Base-by-base conservation (phyloP, 331 rosid species). In the Acacia pycnantha region DNA sequence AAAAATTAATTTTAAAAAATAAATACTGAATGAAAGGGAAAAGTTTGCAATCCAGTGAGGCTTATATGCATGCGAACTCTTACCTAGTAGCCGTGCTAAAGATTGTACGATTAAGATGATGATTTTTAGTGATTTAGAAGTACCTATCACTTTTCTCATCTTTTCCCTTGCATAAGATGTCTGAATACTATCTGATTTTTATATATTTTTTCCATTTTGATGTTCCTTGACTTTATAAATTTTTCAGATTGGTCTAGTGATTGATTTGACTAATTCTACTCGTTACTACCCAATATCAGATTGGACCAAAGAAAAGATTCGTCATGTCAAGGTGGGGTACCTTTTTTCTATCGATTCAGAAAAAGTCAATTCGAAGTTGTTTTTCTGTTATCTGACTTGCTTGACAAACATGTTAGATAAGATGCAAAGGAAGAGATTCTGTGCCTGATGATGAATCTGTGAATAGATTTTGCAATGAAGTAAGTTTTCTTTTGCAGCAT, bases 221-320 rank as follows among this genome's bases (percentile, higher is more conserved):
- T 79, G 74, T 76, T 77, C 76, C 81, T 62, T 83, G 59, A 84
- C 87, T 82, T 44, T 33, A 77, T 26, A 54, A 54, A 82, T 70
- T 85, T 89, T 88, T 85, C 99, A 95, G 99, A 92, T 95, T 78
- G 99, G 99, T 90, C 85, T 95, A 76, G 99, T 95, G 90, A 90
- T 95, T 84, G 99, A 95, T 88, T 75, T 95, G 91, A 88, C 99
- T 51, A 95, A 95, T 80, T 90, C 97, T 53, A 83, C 87, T 35
- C 97, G 98, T 81, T 95, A 93, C 85, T 95, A 95, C 85, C 85
- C 87, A 65, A 56, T 89, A 73, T 67, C 90, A 77, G 99, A 95
- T 80, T 91, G 96, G 91, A 95, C 87, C 84, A 86, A 84, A 83
- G 99, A 93, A 87, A 97, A 97, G 78, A 91, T 95, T 85, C 72